Base-by-base conservation (phyloP, 306 rosid species). In the Crotalaria pallida region DNA sequence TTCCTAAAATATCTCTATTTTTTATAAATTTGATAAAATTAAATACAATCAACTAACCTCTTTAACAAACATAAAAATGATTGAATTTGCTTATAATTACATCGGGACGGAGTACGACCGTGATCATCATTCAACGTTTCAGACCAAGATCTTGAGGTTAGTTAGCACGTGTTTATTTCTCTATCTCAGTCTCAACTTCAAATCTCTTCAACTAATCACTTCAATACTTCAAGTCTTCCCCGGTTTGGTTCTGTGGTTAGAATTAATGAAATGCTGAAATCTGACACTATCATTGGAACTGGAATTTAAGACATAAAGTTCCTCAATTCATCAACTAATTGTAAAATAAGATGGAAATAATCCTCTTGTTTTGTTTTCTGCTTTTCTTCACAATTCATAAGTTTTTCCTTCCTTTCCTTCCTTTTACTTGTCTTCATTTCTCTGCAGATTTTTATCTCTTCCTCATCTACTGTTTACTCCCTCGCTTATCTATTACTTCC, bases 121-220 rank as follows among this genome's bases (percentile, higher is more conserved):
- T n/a, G 49, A 34, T 22, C 13, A 7, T 15, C 40, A 0, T 12
- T 34, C 10, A n/a, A 43, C 44, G 2, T 61, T 67, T 27, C 61
- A 51, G 81, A 45, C 38, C 75, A 75, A 57, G 79, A 78, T 72
- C 44, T 63, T 64, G 29, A 63, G 50, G 52, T 59, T 57, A 52
- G 52, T 59, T 57, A 52, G 67, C 15, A 13, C 13, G 34, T 53
- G 64, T 72, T 76, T n/a, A 9, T 63, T 69, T 26, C 49, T 72
- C 44, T 69, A 16, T 65, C 79, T 71, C 65, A 51, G 38, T 17
- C 34, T 55, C 43, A 64, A 65, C 15, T 60, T 38, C 68, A 75
- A 75, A 11, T 58, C 50, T 40, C 34, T 74, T 59, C 50, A 65
- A 56, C 61, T 43, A 2, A 29, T 44, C 41, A 12, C 48, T 22